Percentiles rank a stretch among this genome's conserved stretches.
Evolutionary conservation across 305 asterid genomes (phyloP).

Genomic region (Fraxinus xanthoxyloides): DNA sequence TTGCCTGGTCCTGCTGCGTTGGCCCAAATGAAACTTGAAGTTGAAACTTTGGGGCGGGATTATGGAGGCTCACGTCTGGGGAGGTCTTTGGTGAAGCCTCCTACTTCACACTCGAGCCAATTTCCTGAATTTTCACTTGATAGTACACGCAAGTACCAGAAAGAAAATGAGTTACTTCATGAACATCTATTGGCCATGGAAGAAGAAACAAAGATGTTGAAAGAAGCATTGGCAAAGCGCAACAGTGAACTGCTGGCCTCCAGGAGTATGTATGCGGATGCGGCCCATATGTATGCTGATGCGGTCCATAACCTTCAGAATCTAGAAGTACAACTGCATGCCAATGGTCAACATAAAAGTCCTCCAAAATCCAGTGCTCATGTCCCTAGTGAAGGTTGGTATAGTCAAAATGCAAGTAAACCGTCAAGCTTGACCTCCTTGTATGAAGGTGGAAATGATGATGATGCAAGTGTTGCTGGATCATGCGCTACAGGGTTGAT

Average conservation of each 20-base stretch:
- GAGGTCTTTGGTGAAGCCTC: slow-evolving; percentile 77
- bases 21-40: slow-evolving; percentile 97
- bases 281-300: slow-evolving; percentile 62
- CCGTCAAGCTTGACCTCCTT: slow-evolving; percentile 65
- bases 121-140: slow-evolving; percentile 67
- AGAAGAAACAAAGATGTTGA: slow-evolving; percentile 94
- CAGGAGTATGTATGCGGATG: slow-evolving; percentile 67
- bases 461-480: slow-evolving; percentile 62
- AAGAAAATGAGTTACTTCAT: slow-evolving; percentile 72
- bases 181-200: slow-evolving; percentile 83
- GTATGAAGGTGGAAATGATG: slow-evolving; percentile 86
- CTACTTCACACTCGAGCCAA: slow-evolving; percentile 51
- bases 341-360: slow-evolving; percentile 52
- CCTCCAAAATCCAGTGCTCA: slow-evolving; percentile 36
- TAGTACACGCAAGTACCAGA: slow-evolving; percentile 52
- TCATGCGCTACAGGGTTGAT: slow-evolving; percentile 57
- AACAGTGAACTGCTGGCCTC: slow-evolving; percentile 82
- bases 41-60: slow-evolving; percentile 83
- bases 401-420: slow-evolving; percentile 44
- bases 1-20: slow-evolving; percentile 97
- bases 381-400: slow-evolving; percentile 37
- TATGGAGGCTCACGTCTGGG: slow-evolving; percentile 67
- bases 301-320: slow-evolving; percentile 69
- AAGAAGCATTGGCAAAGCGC: slow-evolving; percentile 91
- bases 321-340: slow-evolving; percentile 67